A percentile compares a stretch with the other conserved stretches of the same genome.
Evolutionary conservation across 1,139 yeast species (phyloP).

Genomic region (Geotrichum reessii): DNA sequence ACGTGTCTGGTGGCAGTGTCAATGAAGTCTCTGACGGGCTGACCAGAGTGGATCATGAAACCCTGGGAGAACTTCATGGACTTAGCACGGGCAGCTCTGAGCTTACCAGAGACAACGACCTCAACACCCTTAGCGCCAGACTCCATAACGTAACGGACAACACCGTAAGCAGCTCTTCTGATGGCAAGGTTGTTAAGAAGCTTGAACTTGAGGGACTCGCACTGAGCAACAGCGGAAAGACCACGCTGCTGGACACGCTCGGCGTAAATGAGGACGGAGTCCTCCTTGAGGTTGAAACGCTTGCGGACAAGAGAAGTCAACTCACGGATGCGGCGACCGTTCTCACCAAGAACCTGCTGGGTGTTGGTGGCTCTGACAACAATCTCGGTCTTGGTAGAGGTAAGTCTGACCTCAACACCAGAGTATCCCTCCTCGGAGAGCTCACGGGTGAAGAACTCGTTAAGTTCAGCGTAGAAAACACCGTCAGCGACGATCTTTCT

Average conservation of each 20-base stretch:
- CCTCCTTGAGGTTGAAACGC: conserved; percentile 97
- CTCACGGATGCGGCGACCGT: conserved; percentile 99
- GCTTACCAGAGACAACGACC: conserved; percentile 98
- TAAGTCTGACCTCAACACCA: conserved; percentile 99
- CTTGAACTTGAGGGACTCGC: conserved; percentile 98
- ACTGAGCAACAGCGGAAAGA: conserved; percentile 98
- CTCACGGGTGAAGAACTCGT: conserved; percentile 99
- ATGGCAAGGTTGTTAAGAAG: conserved; percentile 97
- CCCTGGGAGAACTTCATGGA: conserved; percentile 99
- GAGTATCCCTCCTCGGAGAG: conserved; percentile 99
- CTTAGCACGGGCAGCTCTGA: conserved; percentile 99
- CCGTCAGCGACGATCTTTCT: conserved; percentile 89
- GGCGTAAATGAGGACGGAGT: conserved; percentile 91
- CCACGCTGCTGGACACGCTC: conserved; percentile 99
- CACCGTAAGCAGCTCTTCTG: conserved; percentile 99
- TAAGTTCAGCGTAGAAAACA: conserved; percentile 99
- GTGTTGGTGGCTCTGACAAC: conserved; percentile 99
- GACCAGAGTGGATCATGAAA: conserved; percentile 99
- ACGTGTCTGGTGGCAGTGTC: conserved; percentile 99
- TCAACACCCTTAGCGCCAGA: conserved; percentile 99
- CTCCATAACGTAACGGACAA: conserved; percentile 99
- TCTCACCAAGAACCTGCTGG: conserved; percentile 98
- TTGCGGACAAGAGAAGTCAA: conserved; percentile 95
- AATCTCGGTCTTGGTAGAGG: conserved; percentile 96
- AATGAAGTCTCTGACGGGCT: conserved; percentile 98